A percentile compares a stretch with the other conserved stretches of the same genome.
phyloP scores from a whole-genome alignment of 169 alveolate genomes.

The Plasmodium reichenowi region DNA sequence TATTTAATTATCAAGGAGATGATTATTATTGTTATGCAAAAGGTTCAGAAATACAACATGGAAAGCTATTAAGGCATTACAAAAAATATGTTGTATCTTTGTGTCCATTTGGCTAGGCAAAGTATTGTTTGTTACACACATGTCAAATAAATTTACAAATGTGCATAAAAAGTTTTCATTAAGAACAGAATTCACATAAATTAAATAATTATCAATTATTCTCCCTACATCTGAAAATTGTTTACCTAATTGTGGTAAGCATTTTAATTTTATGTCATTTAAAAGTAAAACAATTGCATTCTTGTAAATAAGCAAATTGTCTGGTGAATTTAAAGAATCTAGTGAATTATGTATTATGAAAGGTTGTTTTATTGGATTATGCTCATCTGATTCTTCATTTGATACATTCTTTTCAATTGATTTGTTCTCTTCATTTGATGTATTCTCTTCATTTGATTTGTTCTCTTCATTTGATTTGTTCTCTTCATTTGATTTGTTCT shows the following conservation, averaged over 20 bases:
- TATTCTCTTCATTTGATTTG: no score
- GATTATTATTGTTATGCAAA: neutral
- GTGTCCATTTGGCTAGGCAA: conserved; percentile 73
- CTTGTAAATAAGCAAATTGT: conserved; percentile 44
- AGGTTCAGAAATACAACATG: conserved; percentile 54
- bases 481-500: no score
- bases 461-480: no score
- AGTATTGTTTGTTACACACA: conserved; percentile 63
- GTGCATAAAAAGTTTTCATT: conserved; percentile 54
- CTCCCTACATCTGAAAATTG: conserved; percentile 40
- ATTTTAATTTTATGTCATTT: conserved; percentile 56
- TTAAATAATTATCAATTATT: conserved; percentile 63
- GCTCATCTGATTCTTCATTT: neutral
- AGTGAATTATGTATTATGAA: conserved; percentile 22
- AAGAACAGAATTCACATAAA: conserved; percentile 47
- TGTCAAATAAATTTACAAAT: conserved; percentile 60
- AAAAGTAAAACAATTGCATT: conserved; percentile 63
- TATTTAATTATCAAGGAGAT: neutral
- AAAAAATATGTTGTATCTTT: conserved; percentile 46
- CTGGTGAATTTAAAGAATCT: conserved; percentile 33
- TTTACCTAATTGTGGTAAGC: conserved; percentile 58
- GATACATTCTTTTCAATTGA: neutral
- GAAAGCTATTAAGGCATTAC: conserved; percentile 65
- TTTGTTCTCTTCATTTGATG: neutral
- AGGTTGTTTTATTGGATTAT: conserved; percentile 8